Percentiles rank a stretch among this genome's conserved stretches.
Evolutionary conservation across 1,284 basidiomycete species (phyloP).

Genomic region (Ganoderma boninense): DNA sequence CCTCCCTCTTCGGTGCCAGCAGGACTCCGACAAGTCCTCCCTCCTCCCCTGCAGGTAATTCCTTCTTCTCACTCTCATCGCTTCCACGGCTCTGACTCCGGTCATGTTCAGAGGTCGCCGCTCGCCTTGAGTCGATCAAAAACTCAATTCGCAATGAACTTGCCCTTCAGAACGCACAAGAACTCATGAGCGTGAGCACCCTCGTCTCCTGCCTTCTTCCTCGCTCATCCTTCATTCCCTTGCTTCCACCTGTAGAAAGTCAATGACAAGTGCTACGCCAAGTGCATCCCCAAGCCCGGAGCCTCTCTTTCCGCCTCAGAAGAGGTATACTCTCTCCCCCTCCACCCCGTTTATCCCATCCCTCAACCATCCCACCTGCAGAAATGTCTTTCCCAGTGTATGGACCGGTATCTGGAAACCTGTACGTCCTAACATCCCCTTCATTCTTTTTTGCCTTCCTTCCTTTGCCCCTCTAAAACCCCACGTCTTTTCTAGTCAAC

Average conservation of each 20-base stretch:
- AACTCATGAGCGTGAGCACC: slow-evolving; percentile 76
- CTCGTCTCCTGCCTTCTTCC: background rate
- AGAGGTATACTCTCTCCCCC: slow-evolving; percentile 57
- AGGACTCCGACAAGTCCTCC: slow-evolving; percentile 31
- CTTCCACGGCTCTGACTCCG: background rate
- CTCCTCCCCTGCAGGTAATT: slow-evolving; percentile 45
- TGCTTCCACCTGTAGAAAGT: slow-evolving; percentile 60
- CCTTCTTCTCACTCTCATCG: background rate
- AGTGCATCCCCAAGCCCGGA: slow-evolving; percentile 83
- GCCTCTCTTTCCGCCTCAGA: slow-evolving; percentile 75
- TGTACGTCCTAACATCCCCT: slow-evolving; percentile 60
- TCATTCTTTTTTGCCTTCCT: background rate
- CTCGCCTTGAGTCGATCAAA: slow-evolving; percentile 78
- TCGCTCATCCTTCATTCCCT: background rate
- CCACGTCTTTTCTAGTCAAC: slow-evolving; percentile 59
- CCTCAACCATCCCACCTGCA: slow-evolving; percentile 38
- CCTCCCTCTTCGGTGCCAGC: slow-evolving; percentile 28
- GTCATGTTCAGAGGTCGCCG: slow-evolving; percentile 54
- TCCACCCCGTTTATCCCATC: background rate
- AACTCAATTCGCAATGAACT: slow-evolving; percentile 74
- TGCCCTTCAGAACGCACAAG: slow-evolving; percentile 79
- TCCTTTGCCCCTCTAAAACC: background rate
- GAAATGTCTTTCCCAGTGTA: slow-evolving; percentile 79
- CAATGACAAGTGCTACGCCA: slow-evolving; percentile 79
- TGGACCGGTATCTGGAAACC: slow-evolving; percentile 86